A percentile compares a stretch with the other conserved stretches of the same genome.
These are phyloP conservation scores for Zymoseptoria brevis DNA, from an alignment of 2,329 filamentous ascomycete genomes.

Conservation along the genomic window DNA sequence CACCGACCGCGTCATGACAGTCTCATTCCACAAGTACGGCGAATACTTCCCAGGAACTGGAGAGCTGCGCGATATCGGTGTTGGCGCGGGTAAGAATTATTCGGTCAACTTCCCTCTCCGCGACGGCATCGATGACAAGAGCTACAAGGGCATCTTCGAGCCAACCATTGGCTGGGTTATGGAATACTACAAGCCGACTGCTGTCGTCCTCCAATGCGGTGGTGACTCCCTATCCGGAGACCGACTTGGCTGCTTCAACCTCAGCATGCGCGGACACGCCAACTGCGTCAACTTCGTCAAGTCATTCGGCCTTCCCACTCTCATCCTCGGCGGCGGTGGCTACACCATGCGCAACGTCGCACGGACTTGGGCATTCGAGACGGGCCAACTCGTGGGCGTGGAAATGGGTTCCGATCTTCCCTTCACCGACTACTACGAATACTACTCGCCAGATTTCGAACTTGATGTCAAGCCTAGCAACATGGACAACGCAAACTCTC, in stretches of 20 bases:
- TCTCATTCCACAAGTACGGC: constrained; percentile 65
- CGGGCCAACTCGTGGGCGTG: constrained; percentile 73
- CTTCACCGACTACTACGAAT: constrained; percentile 93
- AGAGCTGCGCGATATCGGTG: constrained; percentile 60
- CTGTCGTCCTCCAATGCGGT: constrained; percentile 61
- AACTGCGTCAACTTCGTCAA: constrained; percentile 64
- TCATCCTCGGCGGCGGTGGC: constrained; percentile 59
- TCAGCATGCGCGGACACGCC: constrained; percentile 62
- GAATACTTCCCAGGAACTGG: constrained; percentile 56
- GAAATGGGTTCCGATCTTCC: constrained; percentile 76
- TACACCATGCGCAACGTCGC: constrained; percentile 62
- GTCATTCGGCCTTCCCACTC: constrained; percentile 56
- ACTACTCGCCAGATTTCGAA: constrained; percentile 63
- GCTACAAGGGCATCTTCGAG: constrained; percentile 62
- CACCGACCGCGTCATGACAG: constrained; percentile 63
- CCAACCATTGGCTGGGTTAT: constrained; percentile 60
- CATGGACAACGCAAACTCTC: constrained; percentile 64
- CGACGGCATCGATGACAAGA: constrained; percentile 60
- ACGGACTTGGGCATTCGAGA: constrained; percentile 59
- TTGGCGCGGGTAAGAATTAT: constrained; percentile 59
- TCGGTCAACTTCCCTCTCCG: constrained; percentile 62
- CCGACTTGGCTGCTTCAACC: constrained; percentile 60
- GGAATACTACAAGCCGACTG: constrained; percentile 60
- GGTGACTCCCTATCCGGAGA: constrained; percentile 61
- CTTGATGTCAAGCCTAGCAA: constrained; percentile 62